Evolutionary conservation across 2,329 filamentous ascomycete species (phyloP), one percentile per base, ranked within the genome.

Genomic region (Arthroderma uncinatum): DNA sequence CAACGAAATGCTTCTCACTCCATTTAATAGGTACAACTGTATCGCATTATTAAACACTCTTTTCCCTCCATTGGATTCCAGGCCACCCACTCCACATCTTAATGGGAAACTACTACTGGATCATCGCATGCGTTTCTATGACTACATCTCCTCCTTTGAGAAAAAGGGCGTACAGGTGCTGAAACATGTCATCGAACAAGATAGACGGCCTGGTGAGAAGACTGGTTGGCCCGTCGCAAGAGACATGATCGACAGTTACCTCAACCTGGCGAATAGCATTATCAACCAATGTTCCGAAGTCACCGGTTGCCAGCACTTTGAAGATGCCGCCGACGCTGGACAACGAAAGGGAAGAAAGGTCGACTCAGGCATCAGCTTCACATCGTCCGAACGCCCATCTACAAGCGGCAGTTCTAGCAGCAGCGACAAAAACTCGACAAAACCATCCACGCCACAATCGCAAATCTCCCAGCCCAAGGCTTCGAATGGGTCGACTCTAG

Each of bases 41-140:
- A 75, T 84, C 61, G 83, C 81, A 55, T 82, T 86, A 78, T 78
- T 86, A 54, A 86, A 86, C 70, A 85, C 82, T 8, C 73, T 86
- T 30, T 82, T 84, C 61, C 83, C 83, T 6, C 82, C 83, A 1
- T 73, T 78, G 42, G 73, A 74, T 44, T 68, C 70, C 10, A 68
- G 70, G 21, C 69, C 70, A 48, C 79, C 78, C 4, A 81, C 79
- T 8, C 70, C 75, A 28, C 75, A 79, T 54, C 67, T 84, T 58
- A 80, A 77, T 7, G 67, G 72, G 2, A 68, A 75, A 25, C 74
- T 78, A 5, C 71, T 86, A 56, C 75, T 76, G 58, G 71, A 73
- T 10, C 81, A 85, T 64, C 79, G 83, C n/a, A 76, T 80, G 33
- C 75, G 73, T 5, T 84, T 84, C 68, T 85, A 84, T 71, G 76